Evolutionary conservation across 2,329 filamentous ascomycete genomes (phyloP), one percentile per base, ranked within the genome.

Genomic region (Apiospora rasikravindrae): DNA sequence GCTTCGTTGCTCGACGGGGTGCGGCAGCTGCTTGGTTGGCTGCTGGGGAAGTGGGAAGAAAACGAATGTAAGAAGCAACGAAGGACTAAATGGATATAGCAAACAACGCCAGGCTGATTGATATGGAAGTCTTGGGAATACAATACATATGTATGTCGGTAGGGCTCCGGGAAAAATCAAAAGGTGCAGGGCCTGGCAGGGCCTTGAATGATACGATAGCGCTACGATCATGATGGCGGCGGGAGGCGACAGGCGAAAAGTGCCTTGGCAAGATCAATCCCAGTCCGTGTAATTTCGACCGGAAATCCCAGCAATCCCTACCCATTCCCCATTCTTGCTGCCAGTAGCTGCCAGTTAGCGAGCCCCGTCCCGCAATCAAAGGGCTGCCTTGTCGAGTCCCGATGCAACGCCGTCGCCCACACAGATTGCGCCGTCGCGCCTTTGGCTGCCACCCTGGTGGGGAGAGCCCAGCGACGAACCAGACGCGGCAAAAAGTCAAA

Each of bases 211-310:
- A 51, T 51, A 51, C n/a, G 47, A 51, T 51, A 4, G 10, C n/a
- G 22, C 22, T 49, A 49, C 16, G 29, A 61, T 33, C 53, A 57
- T 61, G 53, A 61, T 61, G 33, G 53, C 53, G 11, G 7, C 26
- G 19, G 53, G 49, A 49, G 45, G 45, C 45, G n/a, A 49, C 19
- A 49, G 53, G 16, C 33, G 5, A 37, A 37, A 14, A 61, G 14
- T 8, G 19, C 51, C 51, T 19, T 33, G 51, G 14, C 26, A 26
- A 33, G 13, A 29, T 29, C 53, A 61, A 29, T 61, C 53, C 53
- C 53, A 61, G 53, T 61, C 53, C 53, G 53, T 61, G 26, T 61
- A 61, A 61, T 61, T 61, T 37, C 53, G 29, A 37, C 53, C 53
- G 53, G 53, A 61, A 61, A 61, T 61, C 51, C 51, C 24, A 29